Evolutionary conservation across 768 basidiomycete species (phyloP).

Genomic region (Panaeolus cyanescens): DNA sequence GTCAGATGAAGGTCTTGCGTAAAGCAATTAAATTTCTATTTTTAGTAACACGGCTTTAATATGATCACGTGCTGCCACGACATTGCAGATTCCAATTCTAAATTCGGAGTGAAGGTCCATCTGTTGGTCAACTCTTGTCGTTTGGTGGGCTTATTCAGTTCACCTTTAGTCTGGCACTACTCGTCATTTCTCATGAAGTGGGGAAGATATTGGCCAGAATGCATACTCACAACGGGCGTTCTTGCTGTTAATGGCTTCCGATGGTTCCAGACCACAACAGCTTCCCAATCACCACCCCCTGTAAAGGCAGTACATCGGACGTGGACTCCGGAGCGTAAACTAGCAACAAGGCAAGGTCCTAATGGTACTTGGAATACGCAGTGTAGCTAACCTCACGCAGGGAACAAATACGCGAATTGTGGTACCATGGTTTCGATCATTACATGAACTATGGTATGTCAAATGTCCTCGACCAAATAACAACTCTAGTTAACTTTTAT

Average conservation of each 20-base stretch:
- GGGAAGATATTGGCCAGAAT: conserved; percentile 54
- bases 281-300: conserved; percentile 28
- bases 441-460: conserved; percentile 81
- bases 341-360: conserved; percentile 52
- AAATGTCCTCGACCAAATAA: conserved; percentile 2
- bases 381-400: conserved; percentile 34
- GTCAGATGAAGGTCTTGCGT: conserved; percentile 2
- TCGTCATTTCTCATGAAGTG: conserved; percentile 44
- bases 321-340: conserved; percentile 63
- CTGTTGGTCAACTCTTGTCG: conserved; percentile 8
- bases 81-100: not conserved
- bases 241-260: conserved; percentile 35
- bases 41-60: not conserved
- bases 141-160: not conserved
- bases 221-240: conserved; percentile 41
- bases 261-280: conserved; percentile 31
- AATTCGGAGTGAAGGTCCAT: conserved; percentile 1
- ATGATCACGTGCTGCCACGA: not conserved
- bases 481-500: conserved; percentile 17
- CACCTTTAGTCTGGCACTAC: conserved; percentile 12
- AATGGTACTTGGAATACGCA: not conserved
- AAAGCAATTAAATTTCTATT: not conserved
- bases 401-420: conserved; percentile 72
- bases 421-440: conserved; percentile 88
- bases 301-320: conserved; percentile 24